Base-by-base conservation (phyloP, 2,329 filamentous ascomycete genomes). In the Monosporascus sp. region DNA sequence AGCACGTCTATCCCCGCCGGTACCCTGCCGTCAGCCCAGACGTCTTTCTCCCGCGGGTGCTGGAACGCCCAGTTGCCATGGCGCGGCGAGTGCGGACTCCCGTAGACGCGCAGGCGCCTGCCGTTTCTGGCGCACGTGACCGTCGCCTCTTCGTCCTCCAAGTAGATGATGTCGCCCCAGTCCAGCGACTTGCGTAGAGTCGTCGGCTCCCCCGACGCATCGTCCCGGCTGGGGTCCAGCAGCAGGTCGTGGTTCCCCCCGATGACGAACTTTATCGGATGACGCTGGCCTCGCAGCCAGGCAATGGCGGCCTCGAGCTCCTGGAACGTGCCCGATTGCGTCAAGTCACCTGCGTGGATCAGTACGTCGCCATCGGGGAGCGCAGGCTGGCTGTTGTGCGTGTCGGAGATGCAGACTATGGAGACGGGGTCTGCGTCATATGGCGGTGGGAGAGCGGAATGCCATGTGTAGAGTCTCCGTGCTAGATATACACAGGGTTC, bases 301-400 rank as follows among this genome's bases (percentile, higher is more conserved):
- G 59, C 51, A 9, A 78, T 55, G 11, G 68, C 58, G 2, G 65
- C 64, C 47, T 72, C 61, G 1, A 78, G 57, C 55, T 77, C 75
- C 5, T 63, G 58, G 20, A 70, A 64, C 0, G 72, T 70, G n/a
- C 74, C 75, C n/a, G 66, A 65, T 49, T 74, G 63, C 1, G 73
- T 76, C n/a, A 79, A 65, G 54, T 79, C 75, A 20, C 76, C 76
- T 0, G 75, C 73, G 53, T 79, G 75, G 48, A 79, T 66, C 15
- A 79, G 67, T 2, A 78, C 60, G 55, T 79, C 75, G 1, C 72
- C 75, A 3, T 56, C 38, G 1, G 74, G 74, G 8, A 78, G 54
- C 1, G 52, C 49, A 4, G 68, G 70, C 9, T 66, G 64, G 17
- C 55, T 64, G 55, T 71, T 72, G 61, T 77, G 74, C 11, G 73